phyloP scores from a whole-genome alignment of 306 rosid species.

The Purshia tridentata region DNA sequence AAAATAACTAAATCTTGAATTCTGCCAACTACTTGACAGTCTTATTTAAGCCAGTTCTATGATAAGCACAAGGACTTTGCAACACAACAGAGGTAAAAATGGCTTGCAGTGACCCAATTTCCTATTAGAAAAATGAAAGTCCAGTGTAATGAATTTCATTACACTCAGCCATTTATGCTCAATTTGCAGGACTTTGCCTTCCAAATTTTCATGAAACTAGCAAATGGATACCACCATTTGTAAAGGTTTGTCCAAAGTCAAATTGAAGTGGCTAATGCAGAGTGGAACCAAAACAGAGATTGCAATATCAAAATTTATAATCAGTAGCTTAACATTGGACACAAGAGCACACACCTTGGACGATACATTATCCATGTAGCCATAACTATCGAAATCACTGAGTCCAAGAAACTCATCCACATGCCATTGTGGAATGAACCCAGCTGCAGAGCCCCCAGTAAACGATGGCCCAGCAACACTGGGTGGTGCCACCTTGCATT shows the following conservation, averaged over 20 bases:
- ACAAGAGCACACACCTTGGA: constrained; percentile 57
- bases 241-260: background rate
- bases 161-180: background rate
- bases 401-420: constrained; percentile 67
- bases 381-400: constrained; percentile 54
- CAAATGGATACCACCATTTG: background rate
- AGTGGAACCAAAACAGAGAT: background rate
- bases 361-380: constrained; percentile 65
- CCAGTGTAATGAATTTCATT: background rate
- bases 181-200: background rate
- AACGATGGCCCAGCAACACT: constrained; percentile 32
- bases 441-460: constrained; percentile 61
- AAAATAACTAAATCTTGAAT: background rate
- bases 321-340: background rate
- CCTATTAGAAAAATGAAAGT: background rate
- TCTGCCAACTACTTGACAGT: background rate
- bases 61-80: background rate
- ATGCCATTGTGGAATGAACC: constrained; percentile 66
- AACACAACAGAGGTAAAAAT: background rate
- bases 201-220: background rate
- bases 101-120: background rate
- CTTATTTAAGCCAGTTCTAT: background rate
- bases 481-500: constrained; percentile 40
- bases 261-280: background rate
- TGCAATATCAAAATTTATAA: background rate